Base-by-base conservation (phyloP, 1,284 basidiomycete species). In the Apiotrichum siamense region DNA sequence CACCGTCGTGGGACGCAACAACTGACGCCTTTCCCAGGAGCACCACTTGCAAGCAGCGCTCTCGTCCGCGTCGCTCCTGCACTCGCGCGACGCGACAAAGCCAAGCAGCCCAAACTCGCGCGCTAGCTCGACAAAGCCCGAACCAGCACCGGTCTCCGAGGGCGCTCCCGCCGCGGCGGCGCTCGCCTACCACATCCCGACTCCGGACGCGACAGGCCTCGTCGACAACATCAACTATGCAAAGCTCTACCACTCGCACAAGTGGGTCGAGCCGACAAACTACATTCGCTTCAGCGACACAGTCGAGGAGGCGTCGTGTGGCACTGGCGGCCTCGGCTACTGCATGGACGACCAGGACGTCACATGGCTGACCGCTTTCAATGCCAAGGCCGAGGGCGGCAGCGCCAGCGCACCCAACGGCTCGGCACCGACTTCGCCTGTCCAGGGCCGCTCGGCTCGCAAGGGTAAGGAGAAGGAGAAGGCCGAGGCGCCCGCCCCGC, bases 281-380 rank as follows among this genome's bases (percentile, higher is more conserved):
- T 94, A 90, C 71, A 80, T 96, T 54, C 83, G 85, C 55, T 88
- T 84, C 43, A 93, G 90, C 10, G 83, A 89, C 62, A 91, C 88
- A 3, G 84, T 88, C 57, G 96, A 99, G 67, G 91, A 97, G 69
- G 68, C 61, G 55, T 69, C 49, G 26, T 62, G 64, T 15, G 74
- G 74, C 11, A 56, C 58, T 38, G 71, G 72, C 20, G 78, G 78
- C 4, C 47, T 76, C 41, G 67, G 68, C 23, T 97, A 98, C 71
- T 88, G 84, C 62, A 87, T 97, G 85, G 96, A 98, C 66, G 96
- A 98, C 71, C 86, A 89, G 33, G 96, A 98, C 75, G 83, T 87
- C 62, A 86, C 87, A 51, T 98, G 94, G 93, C 81, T 98, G 33
- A 84, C 87, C 57, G 86, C 84, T 71, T 90, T 90, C 69, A 97